Conservation (phyloP, 345 rosid genomes). For the Linum tenue region DNA sequence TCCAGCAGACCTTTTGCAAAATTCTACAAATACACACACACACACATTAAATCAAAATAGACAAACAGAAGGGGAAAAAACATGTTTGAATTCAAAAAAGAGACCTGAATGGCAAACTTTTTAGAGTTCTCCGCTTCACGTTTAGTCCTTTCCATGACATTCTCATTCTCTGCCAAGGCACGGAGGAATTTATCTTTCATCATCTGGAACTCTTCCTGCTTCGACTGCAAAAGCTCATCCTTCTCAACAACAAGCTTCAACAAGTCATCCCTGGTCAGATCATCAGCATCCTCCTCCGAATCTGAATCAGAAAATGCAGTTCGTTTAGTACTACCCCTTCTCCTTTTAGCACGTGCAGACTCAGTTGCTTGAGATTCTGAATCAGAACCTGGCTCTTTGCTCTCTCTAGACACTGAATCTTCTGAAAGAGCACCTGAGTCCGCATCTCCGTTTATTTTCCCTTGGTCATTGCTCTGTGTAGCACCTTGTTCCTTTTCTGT, state of each 20-base stretch:
- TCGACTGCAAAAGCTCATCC: slow-evolving; percentile 59
- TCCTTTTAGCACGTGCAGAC: slow-evolving; percentile 23
- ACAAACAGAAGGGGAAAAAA: slow-evolving; percentile 1
- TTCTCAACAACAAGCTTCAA: slow-evolving; percentile 64
- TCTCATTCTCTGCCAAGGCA: slow-evolving; percentile 76
- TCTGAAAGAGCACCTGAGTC: slow-evolving; percentile 14
- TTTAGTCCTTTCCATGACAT: slow-evolving; percentile 69
- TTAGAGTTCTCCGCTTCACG: slow-evolving; percentile 86
- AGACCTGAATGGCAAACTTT: slow-evolving; percentile 84
- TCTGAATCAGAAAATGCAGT: slow-evolving; percentile 51
- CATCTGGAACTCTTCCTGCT: slow-evolving; percentile 47
- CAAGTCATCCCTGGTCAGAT: slow-evolving; percentile 62
- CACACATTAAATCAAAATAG: neutral
- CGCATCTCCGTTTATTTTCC: slow-evolving; percentile 23
- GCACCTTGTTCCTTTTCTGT: slow-evolving; percentile 34
- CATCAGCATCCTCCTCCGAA: slow-evolving; percentile 46
- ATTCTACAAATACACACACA: slow-evolving; percentile 37
- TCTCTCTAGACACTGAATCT: slow-evolving; percentile 16
- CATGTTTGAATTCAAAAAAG: neutral
- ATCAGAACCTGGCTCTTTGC: slow-evolving; percentile 33
- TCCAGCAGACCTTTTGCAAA: slow-evolving; percentile 76
- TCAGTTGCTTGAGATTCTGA: slow-evolving; percentile 20
- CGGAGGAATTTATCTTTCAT: slow-evolving; percentile 80
- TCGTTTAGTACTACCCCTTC: slow-evolving; percentile 37
- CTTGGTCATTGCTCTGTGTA: slow-evolving; percentile 13